A percentile compares a stretch with the other conserved stretches of the same genome.
Conservation (phyloP, 441 rosid genomes). For the Eutrema salsugineum region DNA sequence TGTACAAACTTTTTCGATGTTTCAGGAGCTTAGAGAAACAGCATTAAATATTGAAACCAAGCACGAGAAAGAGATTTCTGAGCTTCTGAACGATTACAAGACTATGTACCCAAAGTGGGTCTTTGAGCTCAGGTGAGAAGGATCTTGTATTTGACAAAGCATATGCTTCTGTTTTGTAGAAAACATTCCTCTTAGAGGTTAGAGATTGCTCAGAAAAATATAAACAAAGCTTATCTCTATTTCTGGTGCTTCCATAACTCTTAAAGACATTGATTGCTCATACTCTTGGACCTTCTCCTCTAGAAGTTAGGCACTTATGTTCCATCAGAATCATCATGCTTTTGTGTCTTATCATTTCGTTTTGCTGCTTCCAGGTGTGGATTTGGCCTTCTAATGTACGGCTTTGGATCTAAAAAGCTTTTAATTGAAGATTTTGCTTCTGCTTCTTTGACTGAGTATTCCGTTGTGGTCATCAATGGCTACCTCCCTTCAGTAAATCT, state of each 20-base stretch:
- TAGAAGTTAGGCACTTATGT: neutral
- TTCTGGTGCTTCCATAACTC: neutral
- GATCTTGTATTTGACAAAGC: neutral
- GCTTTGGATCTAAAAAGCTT: constrained; percentile 89
- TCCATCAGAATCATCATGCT: neutral
- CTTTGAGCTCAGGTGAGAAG: constrained; percentile 63
- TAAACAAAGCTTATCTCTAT: neutral
- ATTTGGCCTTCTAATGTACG: constrained; percentile 88
- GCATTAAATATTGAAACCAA: constrained; percentile 53
- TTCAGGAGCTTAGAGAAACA: constrained; percentile 72
- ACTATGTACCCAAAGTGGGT: constrained; percentile 66
- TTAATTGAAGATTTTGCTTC: constrained; percentile 90
- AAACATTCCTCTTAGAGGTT: neutral
- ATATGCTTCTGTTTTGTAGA: neutral
- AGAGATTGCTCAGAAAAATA: neutral
- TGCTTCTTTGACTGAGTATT: constrained; percentile 56
- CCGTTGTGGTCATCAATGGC: constrained; percentile 88
- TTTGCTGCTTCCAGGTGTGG: constrained; percentile 55
- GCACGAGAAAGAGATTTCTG: constrained; percentile 56
- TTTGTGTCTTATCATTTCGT: neutral
- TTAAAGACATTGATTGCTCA: neutral
- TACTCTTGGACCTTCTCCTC: neutral
- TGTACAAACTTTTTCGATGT: neutral
- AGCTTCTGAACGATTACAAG: constrained; percentile 59
- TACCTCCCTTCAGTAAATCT: constrained; percentile 79